A percentile compares a stretch with the other conserved stretches of the same genome.
Evolutionary conservation across 331 rosid species (phyloP).

Genomic region (Erythrophleum ivorense): DNA sequence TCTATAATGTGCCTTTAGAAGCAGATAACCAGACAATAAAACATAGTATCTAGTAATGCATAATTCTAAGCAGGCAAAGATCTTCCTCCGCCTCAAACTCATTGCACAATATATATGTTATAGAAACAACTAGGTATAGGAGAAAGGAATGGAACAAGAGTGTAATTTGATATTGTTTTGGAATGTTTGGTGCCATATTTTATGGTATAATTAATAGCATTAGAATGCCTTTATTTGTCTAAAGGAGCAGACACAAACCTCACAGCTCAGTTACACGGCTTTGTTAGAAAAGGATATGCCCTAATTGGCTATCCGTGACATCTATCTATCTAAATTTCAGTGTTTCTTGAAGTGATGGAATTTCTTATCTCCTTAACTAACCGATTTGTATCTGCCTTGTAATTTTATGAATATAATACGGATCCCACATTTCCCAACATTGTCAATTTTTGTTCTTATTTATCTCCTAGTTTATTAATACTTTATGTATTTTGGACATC

Average conservation of each 20-base stretch:
- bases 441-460: background rate
- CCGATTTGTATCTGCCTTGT: slow-evolving; percentile 49
- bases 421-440: slow-evolving; percentile 53
- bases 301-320: slow-evolving; percentile 56
- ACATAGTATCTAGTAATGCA: slow-evolving; percentile 60
- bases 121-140: slow-evolving; percentile 17
- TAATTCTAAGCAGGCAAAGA: slow-evolving; percentile 59
- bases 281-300: slow-evolving; percentile 43
- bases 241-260: slow-evolving; percentile 50
- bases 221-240: slow-evolving; percentile 59
- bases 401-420: slow-evolving; percentile 35
- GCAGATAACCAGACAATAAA: slow-evolving; percentile 52
- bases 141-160: slow-evolving; percentile 19
- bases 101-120: slow-evolving; percentile 18
- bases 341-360: slow-evolving; percentile 76
- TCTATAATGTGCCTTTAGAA: slow-evolving; percentile 36
- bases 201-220: slow-evolving; percentile 46
- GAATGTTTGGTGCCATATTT: slow-evolving; percentile 59
- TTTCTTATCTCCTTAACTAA: slow-evolving; percentile 63
- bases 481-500: background rate
- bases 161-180: slow-evolving; percentile 56
- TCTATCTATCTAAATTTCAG: slow-evolving; percentile 75
- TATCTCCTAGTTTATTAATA: background rate
- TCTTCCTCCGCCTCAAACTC: slow-evolving; percentile 32
- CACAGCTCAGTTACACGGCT: slow-evolving; percentile 39